These are phyloP conservation scores for Marsdenia floribunda DNA, from an alignment of 257 asterid genomes.

Conservation along the genomic window DNA sequence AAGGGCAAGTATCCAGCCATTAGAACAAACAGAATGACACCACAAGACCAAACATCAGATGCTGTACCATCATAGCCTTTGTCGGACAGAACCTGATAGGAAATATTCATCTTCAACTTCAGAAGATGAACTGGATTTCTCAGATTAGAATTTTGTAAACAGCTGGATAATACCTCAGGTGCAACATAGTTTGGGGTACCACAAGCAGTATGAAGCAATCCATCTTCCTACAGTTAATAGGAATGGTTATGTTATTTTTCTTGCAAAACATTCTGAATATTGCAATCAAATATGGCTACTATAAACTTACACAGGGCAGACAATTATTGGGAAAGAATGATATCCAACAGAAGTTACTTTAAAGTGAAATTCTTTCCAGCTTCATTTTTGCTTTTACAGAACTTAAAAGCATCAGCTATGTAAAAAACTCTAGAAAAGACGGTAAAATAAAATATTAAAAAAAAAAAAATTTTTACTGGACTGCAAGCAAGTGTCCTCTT, in stretches of 20 bases:
- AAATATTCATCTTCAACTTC: slow-evolving; percentile 23
- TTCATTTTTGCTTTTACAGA: neutral
- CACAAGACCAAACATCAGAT: slow-evolving; percentile 85
- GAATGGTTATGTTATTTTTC: slow-evolving; percentile 14
- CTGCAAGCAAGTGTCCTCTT: neutral
- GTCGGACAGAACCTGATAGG: slow-evolving; percentile 51
- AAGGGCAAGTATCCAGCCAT: slow-evolving; percentile 82
- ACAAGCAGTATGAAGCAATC: slow-evolving; percentile 79
- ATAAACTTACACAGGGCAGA: neutral
- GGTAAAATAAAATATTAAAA: neutral
- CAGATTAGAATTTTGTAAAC: slow-evolving; percentile 2
- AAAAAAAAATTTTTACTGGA: too few relatives aligned
- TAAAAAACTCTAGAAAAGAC: neutral
- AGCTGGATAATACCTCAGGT: slow-evolving; percentile 54
- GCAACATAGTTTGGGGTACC: slow-evolving; percentile 92
- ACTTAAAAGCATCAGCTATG: neutral
- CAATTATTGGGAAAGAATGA: neutral
- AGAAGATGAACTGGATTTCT: slow-evolving; percentile 1
- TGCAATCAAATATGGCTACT: neutral
- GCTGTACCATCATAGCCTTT: slow-evolving; percentile 80
- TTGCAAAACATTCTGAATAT: neutral
- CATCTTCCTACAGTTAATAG: slow-evolving; percentile 48
- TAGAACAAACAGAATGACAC: slow-evolving; percentile 78
- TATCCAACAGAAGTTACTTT: neutral
- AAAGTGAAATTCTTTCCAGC: neutral